Evolutionary conservation across 164 flowering plant genomes (phyloP).

Genomic region (Saururus chinensis): DNA sequence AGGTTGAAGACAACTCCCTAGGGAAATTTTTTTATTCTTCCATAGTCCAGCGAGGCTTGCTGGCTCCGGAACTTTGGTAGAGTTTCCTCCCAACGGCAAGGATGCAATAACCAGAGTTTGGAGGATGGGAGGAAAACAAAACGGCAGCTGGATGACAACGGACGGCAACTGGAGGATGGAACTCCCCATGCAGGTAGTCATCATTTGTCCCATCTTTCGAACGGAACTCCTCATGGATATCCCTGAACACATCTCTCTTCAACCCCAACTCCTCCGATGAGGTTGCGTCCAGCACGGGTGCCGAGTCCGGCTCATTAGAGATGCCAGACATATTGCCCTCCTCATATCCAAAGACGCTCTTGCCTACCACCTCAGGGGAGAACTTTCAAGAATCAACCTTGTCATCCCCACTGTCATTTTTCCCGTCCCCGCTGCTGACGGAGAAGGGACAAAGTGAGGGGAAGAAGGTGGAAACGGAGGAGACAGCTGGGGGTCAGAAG

Average conservation of each 20-base stretch:
- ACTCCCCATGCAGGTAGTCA: conserved; percentile 14
- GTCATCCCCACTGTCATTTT: conserved; percentile 7
- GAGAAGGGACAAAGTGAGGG: background rate
- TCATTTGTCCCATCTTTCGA: too few relatives aligned
- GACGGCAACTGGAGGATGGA: too few relatives aligned
- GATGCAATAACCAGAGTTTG: too few relatives aligned
- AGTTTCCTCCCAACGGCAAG: too few relatives aligned
- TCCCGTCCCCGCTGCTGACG: conserved; percentile 5
- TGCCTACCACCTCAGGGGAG: conserved; percentile 1
- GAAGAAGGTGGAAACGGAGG: conserved; percentile 2
- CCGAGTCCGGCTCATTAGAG: conserved; percentile 6
- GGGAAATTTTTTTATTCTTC: too few relatives aligned
- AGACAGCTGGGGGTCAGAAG: background rate
- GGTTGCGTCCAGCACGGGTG: too few relatives aligned
- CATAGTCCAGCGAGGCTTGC: too few relatives aligned
- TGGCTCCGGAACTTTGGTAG: too few relatives aligned
- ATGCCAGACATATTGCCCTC: conserved; percentile 12
- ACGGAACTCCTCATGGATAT: conserved; percentile 8
- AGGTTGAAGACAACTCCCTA: too few relatives aligned
- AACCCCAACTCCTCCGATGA: conserved; percentile 3
- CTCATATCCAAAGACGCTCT: conserved; percentile 9
- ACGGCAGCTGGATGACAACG: too few relatives aligned
- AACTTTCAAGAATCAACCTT: conserved; percentile 11
- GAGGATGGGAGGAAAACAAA: too few relatives aligned
- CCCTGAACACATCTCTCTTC: conserved; percentile 11